A percentile compares a stretch with the other conserved stretches of the same genome.
These are phyloP conservation scores for Aureobasidium sp. DNA, from an alignment of 2,329 filamentous ascomycete species.

Conservation along the genomic window DNA sequence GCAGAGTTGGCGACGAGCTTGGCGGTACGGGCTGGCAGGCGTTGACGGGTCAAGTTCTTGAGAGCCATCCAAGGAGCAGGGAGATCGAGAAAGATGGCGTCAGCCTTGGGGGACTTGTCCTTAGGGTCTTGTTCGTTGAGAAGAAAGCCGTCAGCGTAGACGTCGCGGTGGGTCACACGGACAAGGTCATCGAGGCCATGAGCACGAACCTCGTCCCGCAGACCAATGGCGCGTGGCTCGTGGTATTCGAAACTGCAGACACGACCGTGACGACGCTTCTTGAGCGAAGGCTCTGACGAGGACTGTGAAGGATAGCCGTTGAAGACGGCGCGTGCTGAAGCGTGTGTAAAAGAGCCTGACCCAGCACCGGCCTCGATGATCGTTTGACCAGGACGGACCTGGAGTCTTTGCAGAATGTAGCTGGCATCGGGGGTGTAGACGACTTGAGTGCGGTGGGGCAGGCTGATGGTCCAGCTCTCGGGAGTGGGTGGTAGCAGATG, in stretches of 20 bases:
- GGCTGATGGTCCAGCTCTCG: slow-evolving; percentile 70
- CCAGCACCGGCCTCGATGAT: slow-evolving; percentile 77
- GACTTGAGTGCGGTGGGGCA: slow-evolving; percentile 77
- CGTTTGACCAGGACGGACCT: slow-evolving; percentile 61
- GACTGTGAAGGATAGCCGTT: slow-evolving; percentile 52
- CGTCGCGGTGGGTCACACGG: slow-evolving; percentile 67
- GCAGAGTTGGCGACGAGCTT: slow-evolving; percentile 9
- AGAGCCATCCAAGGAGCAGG: slow-evolving; percentile 76
- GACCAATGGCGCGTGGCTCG: slow-evolving; percentile 59
- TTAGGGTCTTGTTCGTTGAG: slow-evolving; percentile 29
- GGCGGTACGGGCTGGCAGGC: slow-evolving; percentile 9
- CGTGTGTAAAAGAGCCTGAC: slow-evolving; percentile 78
- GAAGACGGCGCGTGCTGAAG: slow-evolving; percentile 66
- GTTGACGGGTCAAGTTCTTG: slow-evolving; percentile 59
- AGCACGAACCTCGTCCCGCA: slow-evolving; percentile 59
- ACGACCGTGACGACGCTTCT: slow-evolving; percentile 45
- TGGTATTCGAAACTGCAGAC: slow-evolving; percentile 82
- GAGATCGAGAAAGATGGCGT: slow-evolving; percentile 69
- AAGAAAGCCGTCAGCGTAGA: slow-evolving; percentile 67
- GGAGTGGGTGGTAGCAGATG: slow-evolving; percentile 73
- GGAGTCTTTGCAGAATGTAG: slow-evolving; percentile 69
- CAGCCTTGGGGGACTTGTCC: slow-evolving; percentile 46
- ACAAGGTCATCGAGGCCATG: slow-evolving; percentile 61
- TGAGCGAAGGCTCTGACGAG: slow-evolving; percentile 16
- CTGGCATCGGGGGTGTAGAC: slow-evolving; percentile 84